Percentiles rank a stretch among this genome's conserved stretches.
Conservation (phyloP, 2,329 filamentous ascomycete species). For the Fusarium acutatum region DNA sequence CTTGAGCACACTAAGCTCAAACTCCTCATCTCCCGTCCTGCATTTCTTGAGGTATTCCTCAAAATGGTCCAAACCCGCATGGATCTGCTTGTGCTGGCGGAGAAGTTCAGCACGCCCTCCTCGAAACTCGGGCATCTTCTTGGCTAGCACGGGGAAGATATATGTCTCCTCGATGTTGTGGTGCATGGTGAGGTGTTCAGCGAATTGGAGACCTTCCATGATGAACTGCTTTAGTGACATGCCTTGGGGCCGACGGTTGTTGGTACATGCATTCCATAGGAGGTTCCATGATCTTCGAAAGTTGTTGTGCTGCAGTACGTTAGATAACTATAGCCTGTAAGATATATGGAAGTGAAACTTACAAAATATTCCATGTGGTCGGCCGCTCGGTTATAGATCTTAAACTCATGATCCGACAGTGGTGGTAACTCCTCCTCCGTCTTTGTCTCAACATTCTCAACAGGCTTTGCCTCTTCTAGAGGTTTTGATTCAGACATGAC, state of each 20-base stretch:
- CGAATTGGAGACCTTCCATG: slow-evolving; percentile 72
- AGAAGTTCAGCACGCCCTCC: slow-evolving; percentile 66
- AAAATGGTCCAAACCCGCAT: slow-evolving; percentile 75
- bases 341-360: slow-evolving; percentile 38
- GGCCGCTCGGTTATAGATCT: slow-evolving; percentile 75
- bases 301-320: slow-evolving; percentile 69
- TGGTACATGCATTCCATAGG: slow-evolving; percentile 71
- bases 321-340: background rate
- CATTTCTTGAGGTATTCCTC: slow-evolving; percentile 72
- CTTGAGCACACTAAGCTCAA: slow-evolving; percentile 68
- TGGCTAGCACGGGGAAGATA: slow-evolving; percentile 80
- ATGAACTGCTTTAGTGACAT: slow-evolving; percentile 77
- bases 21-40: slow-evolving; percentile 67
- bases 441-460: slow-evolving; percentile 6
- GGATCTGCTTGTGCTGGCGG: slow-evolving; percentile 80
- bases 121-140: slow-evolving; percentile 81
- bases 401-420: slow-evolving; percentile 72
- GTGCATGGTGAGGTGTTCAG: slow-evolving; percentile 75
- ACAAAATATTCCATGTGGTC: slow-evolving; percentile 80
- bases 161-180: slow-evolving; percentile 85
- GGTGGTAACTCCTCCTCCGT: slow-evolving; percentile 59
- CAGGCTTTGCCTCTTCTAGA: slow-evolving; percentile 7
- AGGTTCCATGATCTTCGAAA: slow-evolving; percentile 79
- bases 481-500: slow-evolving; percentile 28
- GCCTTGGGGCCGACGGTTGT: slow-evolving; percentile 64